phyloP scores from a whole-genome alignment of 495 filamentous ascomycete genomes.

The Rhypophila decipiens region DNA sequence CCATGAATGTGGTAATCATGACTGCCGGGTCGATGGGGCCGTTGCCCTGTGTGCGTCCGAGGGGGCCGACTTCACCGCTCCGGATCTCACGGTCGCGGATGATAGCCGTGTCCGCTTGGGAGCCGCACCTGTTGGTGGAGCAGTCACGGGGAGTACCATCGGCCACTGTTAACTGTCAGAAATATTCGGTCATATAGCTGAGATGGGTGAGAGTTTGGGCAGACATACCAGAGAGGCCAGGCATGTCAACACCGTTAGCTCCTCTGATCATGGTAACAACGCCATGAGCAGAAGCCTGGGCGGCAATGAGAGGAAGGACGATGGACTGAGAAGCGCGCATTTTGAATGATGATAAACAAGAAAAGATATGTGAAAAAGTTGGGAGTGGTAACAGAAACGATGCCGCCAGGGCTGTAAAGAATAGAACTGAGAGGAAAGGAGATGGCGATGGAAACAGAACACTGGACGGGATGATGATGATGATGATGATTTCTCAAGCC shows the following conservation, averaged over 20 bases:
- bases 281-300: conserved; percentile 35
- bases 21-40: conserved; percentile 46
- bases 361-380: background rate
- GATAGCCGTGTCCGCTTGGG: conserved; percentile 46
- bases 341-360: conserved; percentile 6
- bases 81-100: conserved; percentile 44
- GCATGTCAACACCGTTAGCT: conserved; percentile 50
- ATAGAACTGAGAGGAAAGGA: background rate
- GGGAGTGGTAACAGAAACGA: background rate
- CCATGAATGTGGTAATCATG: conserved; percentile 42
- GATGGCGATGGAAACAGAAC: too few species aligned
- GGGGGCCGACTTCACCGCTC: conserved; percentile 39
- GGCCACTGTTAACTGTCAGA: conserved; percentile 36
- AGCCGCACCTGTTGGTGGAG: conserved; percentile 43
- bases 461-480: too few species aligned
- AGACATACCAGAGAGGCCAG: conserved; percentile 39
- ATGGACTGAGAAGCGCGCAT: conserved; percentile 27
- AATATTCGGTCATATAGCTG: conserved; percentile 6
- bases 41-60: conserved; percentile 51
- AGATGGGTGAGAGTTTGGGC: too few species aligned
- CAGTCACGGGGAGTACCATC: conserved; percentile 55
- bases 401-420: background rate
- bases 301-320: conserved; percentile 21
- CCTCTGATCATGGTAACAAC: conserved; percentile 45
- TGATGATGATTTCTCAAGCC: too few species aligned